Evolutionary conservation across 768 basidiomycete species (phyloP).

Genomic region (Boletus subcaerulescens): DNA sequence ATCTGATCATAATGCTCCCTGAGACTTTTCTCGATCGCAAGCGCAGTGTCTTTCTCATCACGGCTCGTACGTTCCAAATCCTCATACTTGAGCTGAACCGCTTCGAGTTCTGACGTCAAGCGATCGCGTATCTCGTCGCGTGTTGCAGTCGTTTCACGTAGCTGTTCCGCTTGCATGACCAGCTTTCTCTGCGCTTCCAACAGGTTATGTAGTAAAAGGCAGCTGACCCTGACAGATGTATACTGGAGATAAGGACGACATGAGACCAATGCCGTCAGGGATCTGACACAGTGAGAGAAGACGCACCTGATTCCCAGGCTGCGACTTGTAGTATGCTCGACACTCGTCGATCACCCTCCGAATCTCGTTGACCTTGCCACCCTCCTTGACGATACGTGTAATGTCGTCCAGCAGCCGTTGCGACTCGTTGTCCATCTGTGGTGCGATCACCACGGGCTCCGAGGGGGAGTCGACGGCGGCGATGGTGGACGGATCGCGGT

Average conservation of each 20-base stretch:
- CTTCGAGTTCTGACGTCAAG: conserved; percentile 34
- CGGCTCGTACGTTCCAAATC: conserved; percentile 39
- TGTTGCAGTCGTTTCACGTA: conserved; percentile 30
- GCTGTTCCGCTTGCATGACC: conserved; percentile 33
- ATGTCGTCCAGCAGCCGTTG: conserved; percentile 54
- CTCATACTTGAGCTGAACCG: conserved; percentile 39
- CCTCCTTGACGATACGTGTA: conserved; percentile 51
- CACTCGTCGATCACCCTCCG: conserved; percentile 52
- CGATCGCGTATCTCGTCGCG: conserved; percentile 32
- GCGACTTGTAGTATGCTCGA: conserved; percentile 43
- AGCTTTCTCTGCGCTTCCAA: conserved; percentile 46
- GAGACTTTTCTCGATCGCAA: conserved; percentile 51
- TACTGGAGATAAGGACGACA: conserved; percentile 35
- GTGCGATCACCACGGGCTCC: conserved; percentile 19
- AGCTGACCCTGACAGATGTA: conserved; percentile 47
- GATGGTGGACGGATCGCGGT: conserved; percentile 39
- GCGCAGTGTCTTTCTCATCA: conserved; percentile 51
- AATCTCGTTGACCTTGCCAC: conserved; percentile 49
- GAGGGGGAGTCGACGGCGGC: conserved; percentile 14
- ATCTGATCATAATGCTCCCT: conserved; percentile 50
- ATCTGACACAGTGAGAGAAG: conserved; percentile 12
- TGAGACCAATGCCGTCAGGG: conserved; percentile 9
- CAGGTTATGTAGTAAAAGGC: conserved; percentile 48
- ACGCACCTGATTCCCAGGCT: conserved; percentile 45
- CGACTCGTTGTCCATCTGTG: conserved; percentile 40